Conservation (phyloP, 345 rosid species). For the Lepidium aucheri region DNA sequence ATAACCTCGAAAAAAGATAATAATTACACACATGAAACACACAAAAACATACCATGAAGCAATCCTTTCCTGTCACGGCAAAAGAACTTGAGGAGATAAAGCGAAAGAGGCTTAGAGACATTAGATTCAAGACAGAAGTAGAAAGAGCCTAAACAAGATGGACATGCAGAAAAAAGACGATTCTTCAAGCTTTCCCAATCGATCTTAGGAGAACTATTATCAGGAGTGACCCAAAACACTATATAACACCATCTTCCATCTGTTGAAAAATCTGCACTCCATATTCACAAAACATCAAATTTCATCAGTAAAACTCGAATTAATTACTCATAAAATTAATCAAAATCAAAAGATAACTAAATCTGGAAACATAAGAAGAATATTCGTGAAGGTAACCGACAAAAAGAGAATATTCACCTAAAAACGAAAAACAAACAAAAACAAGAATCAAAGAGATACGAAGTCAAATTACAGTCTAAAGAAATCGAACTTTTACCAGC, state of each 20-base stretch:
- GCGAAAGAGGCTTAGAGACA: slow-evolving; percentile 31
- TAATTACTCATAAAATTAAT: not conserved
- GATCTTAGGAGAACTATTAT: slow-evolving; percentile 18
- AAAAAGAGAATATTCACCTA: slow-evolving; percentile 16
- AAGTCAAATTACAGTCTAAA: not conserved
- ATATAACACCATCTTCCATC: slow-evolving; percentile 81
- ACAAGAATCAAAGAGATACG: not conserved
- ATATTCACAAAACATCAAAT: not conserved
- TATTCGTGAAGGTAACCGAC: slow-evolving; percentile 18
- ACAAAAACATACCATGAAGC: slow-evolving; percentile 43
- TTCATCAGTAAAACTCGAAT: not conserved
- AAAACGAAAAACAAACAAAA: not conserved
- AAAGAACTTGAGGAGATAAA: slow-evolving; percentile 54
- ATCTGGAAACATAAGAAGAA: not conserved
- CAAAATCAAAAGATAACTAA: not conserved
- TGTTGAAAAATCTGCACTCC: slow-evolving; percentile 54
- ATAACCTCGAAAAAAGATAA: not conserved
- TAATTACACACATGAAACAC: not conserved
- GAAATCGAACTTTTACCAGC: slow-evolving; percentile 32
- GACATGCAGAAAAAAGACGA: slow-evolving; percentile 50
- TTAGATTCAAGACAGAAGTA: slow-evolving; percentile 30
- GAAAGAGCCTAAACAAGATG: slow-evolving; percentile 38
- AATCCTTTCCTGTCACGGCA: slow-evolving; percentile 56
- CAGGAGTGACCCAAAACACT: slow-evolving; percentile 56
- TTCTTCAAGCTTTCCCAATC: slow-evolving; percentile 64